Evolutionary conservation across 73 alveolate genomes (phyloP).

Genomic region (Symbiodinium natans): DNA sequence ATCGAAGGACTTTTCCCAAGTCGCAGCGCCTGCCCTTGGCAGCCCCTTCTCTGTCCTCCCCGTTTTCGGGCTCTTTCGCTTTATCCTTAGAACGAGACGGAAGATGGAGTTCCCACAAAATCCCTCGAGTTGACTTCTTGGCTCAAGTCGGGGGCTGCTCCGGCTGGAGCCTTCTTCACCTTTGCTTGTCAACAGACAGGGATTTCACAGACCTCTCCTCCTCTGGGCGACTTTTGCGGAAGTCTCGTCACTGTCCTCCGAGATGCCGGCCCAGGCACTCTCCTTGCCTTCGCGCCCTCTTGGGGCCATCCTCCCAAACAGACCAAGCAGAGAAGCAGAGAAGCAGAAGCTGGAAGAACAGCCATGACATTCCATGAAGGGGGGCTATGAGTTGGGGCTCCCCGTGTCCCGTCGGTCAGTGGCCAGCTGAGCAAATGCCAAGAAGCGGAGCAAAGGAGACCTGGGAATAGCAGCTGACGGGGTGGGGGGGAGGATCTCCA

Average conservation of each 20-base stretch:
- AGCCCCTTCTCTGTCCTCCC: conserved; percentile 2
- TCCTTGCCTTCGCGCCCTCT: conserved; percentile 20
- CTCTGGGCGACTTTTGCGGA: neutral
- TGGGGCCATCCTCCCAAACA: neutral
- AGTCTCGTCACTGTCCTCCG: neutral
- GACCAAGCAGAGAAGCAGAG: neutral
- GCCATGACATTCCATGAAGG: too few relatives aligned
- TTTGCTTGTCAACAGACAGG: too few relatives aligned
- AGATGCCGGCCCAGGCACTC: neutral
- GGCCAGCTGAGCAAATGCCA: neutral
- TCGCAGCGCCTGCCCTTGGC: neutral
- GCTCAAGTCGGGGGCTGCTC: neutral
- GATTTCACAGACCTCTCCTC: too few relatives aligned
- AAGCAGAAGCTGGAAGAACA: neutral
- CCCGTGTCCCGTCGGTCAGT: too few relatives aligned
- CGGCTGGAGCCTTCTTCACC: conserved; percentile 2
- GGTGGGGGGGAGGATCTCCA: too few relatives aligned
- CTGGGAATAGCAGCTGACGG: too few relatives aligned
- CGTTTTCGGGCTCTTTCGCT: neutral
- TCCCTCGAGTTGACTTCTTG: too few relatives aligned
- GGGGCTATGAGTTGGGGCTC: too few relatives aligned
- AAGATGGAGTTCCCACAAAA: too few relatives aligned
- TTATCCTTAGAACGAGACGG: neutral
- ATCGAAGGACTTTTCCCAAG: too few relatives aligned
- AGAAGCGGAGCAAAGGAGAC: conserved; percentile 1